Evolutionary conservation across 2,329 filamentous ascomycete genomes (phyloP).

Genomic region (Juglanconis juglandina): DNA sequence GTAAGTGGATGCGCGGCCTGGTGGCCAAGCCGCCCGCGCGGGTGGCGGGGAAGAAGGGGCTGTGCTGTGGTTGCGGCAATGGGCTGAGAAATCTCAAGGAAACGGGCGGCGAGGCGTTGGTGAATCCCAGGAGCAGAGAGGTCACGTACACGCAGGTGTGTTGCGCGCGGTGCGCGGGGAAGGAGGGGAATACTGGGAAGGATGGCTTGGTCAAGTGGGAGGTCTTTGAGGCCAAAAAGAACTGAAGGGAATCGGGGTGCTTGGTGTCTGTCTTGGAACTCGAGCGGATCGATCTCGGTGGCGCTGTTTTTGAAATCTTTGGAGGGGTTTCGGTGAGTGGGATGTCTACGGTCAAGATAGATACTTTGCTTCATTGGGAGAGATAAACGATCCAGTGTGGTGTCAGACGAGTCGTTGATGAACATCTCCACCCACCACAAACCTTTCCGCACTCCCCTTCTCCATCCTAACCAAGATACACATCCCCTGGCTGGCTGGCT

Average conservation of each 20-base stretch:
- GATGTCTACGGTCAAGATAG: no score
- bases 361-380: no score
- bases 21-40: neutral
- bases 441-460: no score
- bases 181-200: neutral
- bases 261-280: neutral
- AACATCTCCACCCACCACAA: no score
- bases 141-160: neutral
- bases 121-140: neutral
- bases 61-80: neutral
- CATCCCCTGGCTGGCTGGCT: no score
- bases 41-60: neutral
- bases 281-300: neutral
- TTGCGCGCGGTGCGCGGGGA: conserved; percentile 1
- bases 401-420: no score
- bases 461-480: no score
- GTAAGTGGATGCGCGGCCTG: conserved; percentile 1
- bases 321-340: no score
- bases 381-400: no score
- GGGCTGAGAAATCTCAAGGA: neutral
- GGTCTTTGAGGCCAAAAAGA: neutral
- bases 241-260: neutral
- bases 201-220: neutral
- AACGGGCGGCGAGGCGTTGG: neutral
- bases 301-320: no score